phyloP scores from a whole-genome alignment of 108 stramenopile genomes.

The Conticribra weissflogii region DNA sequence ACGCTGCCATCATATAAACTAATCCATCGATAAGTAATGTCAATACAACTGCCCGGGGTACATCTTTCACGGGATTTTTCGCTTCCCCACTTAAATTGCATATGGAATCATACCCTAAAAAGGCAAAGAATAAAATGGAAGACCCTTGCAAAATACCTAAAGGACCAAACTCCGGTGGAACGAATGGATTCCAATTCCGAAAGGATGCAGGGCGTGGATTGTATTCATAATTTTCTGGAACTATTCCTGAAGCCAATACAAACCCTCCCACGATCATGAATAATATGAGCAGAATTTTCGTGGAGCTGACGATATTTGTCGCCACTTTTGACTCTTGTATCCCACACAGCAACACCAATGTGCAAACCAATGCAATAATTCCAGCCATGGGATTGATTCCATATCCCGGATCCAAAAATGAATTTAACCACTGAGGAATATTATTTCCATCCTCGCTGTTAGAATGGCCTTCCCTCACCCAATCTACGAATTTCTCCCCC shows the following conservation, averaged over 20 bases:
- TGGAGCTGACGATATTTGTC: slow-evolving; percentile 75
- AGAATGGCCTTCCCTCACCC: slow-evolving; percentile 38
- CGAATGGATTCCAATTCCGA: slow-evolving; percentile 40
- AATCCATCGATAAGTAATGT: slow-evolving; percentile 71
- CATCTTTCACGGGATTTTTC: slow-evolving; percentile 68
- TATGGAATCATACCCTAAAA: slow-evolving; percentile 89
- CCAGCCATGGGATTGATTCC: slow-evolving; percentile 66
- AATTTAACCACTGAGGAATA: slow-evolving; percentile 1
- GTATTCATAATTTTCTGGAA: slow-evolving; percentile 8
- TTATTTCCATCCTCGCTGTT: slow-evolving; percentile 1
- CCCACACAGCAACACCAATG: slow-evolving; percentile 64
- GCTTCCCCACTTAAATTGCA: slow-evolving; percentile 82
- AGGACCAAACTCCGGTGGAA: slow-evolving; percentile 47
- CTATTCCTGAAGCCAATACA: slow-evolving; percentile 23
- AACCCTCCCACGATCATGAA: slow-evolving; percentile 89
- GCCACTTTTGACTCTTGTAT: slow-evolving; percentile 73
- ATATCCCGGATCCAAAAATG: slow-evolving; percentile 31
- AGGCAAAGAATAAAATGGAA: slow-evolving; percentile 81
- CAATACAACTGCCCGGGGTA: slow-evolving; percentile 77
- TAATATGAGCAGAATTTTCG: slow-evolving; percentile 65
- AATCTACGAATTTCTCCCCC: slow-evolving; percentile 86
- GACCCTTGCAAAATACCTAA: slow-evolving; percentile 50
- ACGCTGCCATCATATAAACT: slow-evolving; percentile 71
- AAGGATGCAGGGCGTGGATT: slow-evolving; percentile 33
- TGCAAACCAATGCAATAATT: slow-evolving; percentile 53